Base-by-base conservation (phyloP, 2,329 filamentous ascomycete genomes). In the Cordyceps tenuipes region DNA sequence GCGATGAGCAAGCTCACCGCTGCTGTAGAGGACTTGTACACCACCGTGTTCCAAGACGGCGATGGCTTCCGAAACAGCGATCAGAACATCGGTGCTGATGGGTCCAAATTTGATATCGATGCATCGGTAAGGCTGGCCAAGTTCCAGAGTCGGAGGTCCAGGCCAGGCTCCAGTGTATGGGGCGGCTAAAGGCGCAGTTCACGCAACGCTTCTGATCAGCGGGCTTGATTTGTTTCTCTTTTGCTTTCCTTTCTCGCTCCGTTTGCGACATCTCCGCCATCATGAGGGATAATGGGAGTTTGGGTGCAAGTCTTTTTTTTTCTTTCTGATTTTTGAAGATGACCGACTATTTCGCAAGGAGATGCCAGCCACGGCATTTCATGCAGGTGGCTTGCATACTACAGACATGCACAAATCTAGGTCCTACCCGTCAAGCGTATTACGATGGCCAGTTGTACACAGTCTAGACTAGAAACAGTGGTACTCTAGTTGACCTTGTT, bases 1-100 rank as follows among this genome's bases (percentile, higher is more conserved):
- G 88, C 91, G 39, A 81, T 97, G 69, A 77, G 84, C 64, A 81
- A 85, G 64, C 91, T 94, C 81, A 87, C 84, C 8, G 77, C 76
- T 5, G 86, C 90, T 3, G 83, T 97, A 62, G 79, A 81, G 6
- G 79, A 78, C 5, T 76, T 97, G 57, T 93, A 87, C 75, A 74
- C 76, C 31, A 84, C 86, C 23, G 81, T 96, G 1, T 86, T 97
- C 65, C 85, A 86, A 68, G 89, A 94, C 21, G 84, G 85, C 5
- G 90, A 95, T 6, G 90, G 89, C 26, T 88, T 88, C 72, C 70
- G 75, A 5, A 64, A 63, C 34, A 48, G 57, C 1, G 71, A 73
- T 39, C 64, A 68, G 1, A 31, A 29, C 3, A 44, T 62, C 5
- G 52, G 61, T 6, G 68, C 68, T 1, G 74, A 75, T n/a, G 66